These are phyloP conservation scores for Hypoxylon intermedium DNA, from an alignment of 495 filamentous ascomycete species.

Conservation along the genomic window DNA sequence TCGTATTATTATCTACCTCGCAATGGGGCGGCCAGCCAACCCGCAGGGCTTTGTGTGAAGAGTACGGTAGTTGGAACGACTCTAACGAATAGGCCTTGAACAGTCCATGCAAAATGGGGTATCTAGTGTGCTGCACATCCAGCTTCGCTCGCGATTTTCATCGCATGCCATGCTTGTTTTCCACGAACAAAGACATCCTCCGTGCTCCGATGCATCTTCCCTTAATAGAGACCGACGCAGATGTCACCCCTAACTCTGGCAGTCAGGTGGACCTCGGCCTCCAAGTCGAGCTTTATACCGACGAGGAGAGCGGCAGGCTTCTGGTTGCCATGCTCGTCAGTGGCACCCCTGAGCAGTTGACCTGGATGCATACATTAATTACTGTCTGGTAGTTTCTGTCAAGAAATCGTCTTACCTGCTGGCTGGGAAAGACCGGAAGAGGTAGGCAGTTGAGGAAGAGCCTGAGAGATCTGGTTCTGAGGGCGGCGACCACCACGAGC, in stretches of 20 bases:
- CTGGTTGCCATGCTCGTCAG: conserved; percentile 52
- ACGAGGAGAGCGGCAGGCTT: conserved; percentile 52
- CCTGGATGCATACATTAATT: conserved; percentile 23
- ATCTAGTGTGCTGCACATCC: conserved; percentile 27
- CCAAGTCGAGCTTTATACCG: conserved; percentile 57
- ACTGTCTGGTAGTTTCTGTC: not conserved
- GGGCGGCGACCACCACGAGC: conserved; percentile 39
- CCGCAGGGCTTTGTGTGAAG: conserved; percentile 14
- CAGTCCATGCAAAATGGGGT: conserved; percentile 37
- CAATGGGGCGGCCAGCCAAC: conserved; percentile 34
- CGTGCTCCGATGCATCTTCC: not conserved
- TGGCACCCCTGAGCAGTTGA: conserved; percentile 48
- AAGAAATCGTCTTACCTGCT: conserved; percentile 43
- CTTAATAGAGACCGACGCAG: conserved; percentile 44
- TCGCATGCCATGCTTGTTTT: conserved; percentile 13
- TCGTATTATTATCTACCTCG: conserved; percentile 31
- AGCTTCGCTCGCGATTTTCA: conserved; percentile 16
- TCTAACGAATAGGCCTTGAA: conserved; percentile 5
- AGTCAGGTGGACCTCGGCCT: conserved; percentile 56
- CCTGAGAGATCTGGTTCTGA: conserved; percentile 34
- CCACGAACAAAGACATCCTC: conserved; percentile 4
- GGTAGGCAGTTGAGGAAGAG: conserved; percentile 46
- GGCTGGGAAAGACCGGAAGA: conserved; percentile 48
- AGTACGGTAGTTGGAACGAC: conserved; percentile 13
- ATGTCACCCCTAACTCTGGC: conserved; percentile 56